Base-by-base conservation (phyloP, 805 yeast species). In the Starmerella vitae region DNA sequence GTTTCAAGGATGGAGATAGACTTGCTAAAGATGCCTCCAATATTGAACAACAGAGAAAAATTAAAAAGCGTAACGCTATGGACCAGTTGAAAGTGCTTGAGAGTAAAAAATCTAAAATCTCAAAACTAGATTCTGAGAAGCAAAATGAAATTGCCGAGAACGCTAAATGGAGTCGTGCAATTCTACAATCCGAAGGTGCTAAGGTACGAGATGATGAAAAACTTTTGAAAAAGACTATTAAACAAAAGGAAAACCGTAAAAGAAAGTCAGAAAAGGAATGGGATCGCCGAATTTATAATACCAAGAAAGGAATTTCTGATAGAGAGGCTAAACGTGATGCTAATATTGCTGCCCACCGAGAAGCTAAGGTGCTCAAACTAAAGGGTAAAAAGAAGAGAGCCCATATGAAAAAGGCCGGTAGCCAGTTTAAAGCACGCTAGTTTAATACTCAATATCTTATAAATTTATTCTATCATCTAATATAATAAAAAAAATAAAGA, bases 181-280 rank as follows among this genome's bases (percentile, higher is more conserved):
- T 88, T 62, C 70, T 79, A 22, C 86, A 78, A 54, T 84, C 93
- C 6, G 93, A 85, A 59, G 98, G 98, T 36, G 67, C 62, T 26
- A 88, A 84, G 58, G 65, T 88, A 33, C 80, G 79, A 51, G 95
- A 91, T 60, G 93, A 88, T 59, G 97, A 88, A 58, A 77, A 74
- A 55, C 63, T 91, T 51, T 70, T 91, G 60, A 78, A 77, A 53
- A 88, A 83, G 59, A 82, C 96, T 2, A 60, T 88, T 45, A 85
- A 80, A 64, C 71, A 80, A 51, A 82, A 84, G 56, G 88, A 83
- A 51, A 74, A 80, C 45, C 70, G 71, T 55, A 91, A 91, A 66
- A 71, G 81, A 54, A 82, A 77, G 65, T 78, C 93, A 42, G 94
- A 84, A 53, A 65, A 74, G 37, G 94, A 88, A 60, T 91, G 99